Conservation (phyloP, 805 yeast species). For the Nakazawaea peltata region DNA sequence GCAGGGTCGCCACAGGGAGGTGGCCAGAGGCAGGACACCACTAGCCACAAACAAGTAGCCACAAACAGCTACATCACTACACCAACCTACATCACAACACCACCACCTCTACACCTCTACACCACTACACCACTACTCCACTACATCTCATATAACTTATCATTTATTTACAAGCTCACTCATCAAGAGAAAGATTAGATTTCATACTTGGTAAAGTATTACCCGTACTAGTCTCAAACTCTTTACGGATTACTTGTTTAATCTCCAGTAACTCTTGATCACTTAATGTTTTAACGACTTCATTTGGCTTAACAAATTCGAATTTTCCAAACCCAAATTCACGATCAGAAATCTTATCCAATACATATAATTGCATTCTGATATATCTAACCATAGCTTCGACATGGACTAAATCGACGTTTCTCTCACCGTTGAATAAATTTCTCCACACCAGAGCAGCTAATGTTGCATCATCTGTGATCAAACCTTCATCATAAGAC, state of each 20-base stretch:
- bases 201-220: slow-evolving; percentile 53
- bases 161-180: too few relatives aligned
- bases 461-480: slow-evolving; percentile 67
- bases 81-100: too few relatives aligned
- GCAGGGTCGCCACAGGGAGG: too few relatives aligned
- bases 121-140: too few relatives aligned
- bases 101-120: too few relatives aligned
- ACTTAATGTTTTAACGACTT: slow-evolving; percentile 66
- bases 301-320: slow-evolving; percentile 75
- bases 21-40: too few relatives aligned
- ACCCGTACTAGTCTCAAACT: slow-evolving; percentile 41
- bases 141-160: too few relatives aligned
- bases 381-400: slow-evolving; percentile 89
- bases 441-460: slow-evolving; percentile 88
- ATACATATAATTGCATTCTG: slow-evolving; percentile 81
- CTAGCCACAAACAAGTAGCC: too few relatives aligned
- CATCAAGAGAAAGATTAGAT: slow-evolving; percentile 40
- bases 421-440: slow-evolving; percentile 75
- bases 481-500: slow-evolving; percentile 88
- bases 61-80: too few relatives aligned
- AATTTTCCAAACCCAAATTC: slow-evolving; percentile 92
- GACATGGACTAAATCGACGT: slow-evolving; percentile 72
- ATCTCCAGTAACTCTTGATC: slow-evolving; percentile 52
- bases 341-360: slow-evolving; percentile 79
- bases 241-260: slow-evolving; percentile 38